Evolutionary conservation across 768 basidiomycete species (phyloP), one percentile per base, ranked within the genome.

Genomic region (Termitomyces sp.): DNA sequence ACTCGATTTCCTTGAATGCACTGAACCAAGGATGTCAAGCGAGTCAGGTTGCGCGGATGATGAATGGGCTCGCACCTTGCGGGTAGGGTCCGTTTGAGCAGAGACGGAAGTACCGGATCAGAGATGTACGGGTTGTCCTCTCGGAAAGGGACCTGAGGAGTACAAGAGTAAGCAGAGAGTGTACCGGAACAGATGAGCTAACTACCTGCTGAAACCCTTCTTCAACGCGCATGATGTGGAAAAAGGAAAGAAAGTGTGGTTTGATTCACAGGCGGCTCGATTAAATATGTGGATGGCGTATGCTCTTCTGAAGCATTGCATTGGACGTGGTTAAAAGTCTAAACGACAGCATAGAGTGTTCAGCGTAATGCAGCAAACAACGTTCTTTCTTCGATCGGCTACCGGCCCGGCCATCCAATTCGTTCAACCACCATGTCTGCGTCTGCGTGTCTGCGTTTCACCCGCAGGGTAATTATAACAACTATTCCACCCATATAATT

Each of bases 381-480:
- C 29, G 29, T 7, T 7, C 29, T 29, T 7, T n/a, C 5, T 43
- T 42, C 29, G 17, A 14, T 52, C 58, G 46, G 58, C 40, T 16
- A 43, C 21, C 58, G 58, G 58, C 49, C 58, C 58, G 55, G 21
- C 32, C 3, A 23, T 31, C 40, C 43, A 35, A 5, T 40, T 27
- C n/a, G 17, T 25, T 49, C 51, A 54, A 23, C 58, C 42, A 27
- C 52, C 42, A 58, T 49, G 37, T 41, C 37, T 37, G 42, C 47
- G 16, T 69, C 85, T 58, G 87, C 86, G 12, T 90, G 87, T 68
- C 66, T 89, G 58, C 82, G 85, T 40, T 90, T 90, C 66, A 90
- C 87, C 37, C 79, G 78, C 48, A 73, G 81, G 63, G 89, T 84
- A 65, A 59, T 77, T 7, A 29, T 7, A 58, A 25, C 11, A 23